Evolutionary conservation across 2,329 filamentous ascomycete species (phyloP), one percentile per base, ranked within the genome.

Genomic region (Boeremia lycopersici): DNA sequence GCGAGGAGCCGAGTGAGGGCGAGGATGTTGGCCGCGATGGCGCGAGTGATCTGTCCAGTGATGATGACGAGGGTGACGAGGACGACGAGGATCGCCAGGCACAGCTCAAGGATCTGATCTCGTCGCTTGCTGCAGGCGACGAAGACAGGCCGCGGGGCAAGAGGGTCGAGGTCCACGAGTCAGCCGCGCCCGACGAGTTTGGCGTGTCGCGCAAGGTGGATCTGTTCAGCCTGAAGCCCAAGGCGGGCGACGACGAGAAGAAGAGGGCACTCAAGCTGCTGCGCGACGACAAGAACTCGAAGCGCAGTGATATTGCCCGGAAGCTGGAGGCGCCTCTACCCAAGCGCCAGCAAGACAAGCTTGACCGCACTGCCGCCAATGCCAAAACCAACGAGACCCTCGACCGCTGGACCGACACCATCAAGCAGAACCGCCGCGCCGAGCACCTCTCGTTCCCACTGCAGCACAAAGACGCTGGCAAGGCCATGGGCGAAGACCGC

Each of bases 361-460:
- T 97, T 13, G 89, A 96, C 68, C 90, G 95, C 46, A 81, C 82
- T 47, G 91, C 87, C 23, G 95, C 95, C 2, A 96, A 93, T 65
- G 86, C 92, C 31, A 93, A 96, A 79, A 93, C 91, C 45, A 96
- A 96, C 68, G 89, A 97, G 74, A 93, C 92, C 0, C 81, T 99
- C 25, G 87, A 90, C 60, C 86, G 91, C 65, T 99, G 95, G 95
- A 89, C 89, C 29, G 93, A 97, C 57, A 98, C 95, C 0, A 92
- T 99, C 68, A 96, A 97, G 77, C 86, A 91, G 29, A 97, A 97
- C 74, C 89, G 95, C 56, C 85, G 91, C 64, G 93, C 93, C 1
- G 95, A 98, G 60, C 91, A 96, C 73, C 80, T 99, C 11, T 82
- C 88, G 17, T 99, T 99, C 69, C 95, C 95, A 5, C 82, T 98